phyloP scores from a whole-genome alignment of 768 basidiomycete species.

The Lactarius evosmus region DNA sequence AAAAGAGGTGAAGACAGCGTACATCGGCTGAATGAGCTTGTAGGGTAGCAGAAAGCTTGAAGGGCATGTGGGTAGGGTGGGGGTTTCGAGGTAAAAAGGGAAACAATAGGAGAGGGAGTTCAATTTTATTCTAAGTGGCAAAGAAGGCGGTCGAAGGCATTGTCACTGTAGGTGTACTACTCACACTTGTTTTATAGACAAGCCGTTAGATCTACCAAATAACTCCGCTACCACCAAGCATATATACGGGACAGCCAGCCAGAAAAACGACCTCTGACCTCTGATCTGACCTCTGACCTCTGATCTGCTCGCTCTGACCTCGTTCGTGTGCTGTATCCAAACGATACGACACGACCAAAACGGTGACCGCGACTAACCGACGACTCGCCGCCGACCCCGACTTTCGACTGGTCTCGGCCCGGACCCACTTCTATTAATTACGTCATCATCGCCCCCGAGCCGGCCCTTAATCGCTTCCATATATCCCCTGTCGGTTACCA shows the following conservation, averaged over 20 bases:
- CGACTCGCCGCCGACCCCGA: not conserved
- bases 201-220: not conserved
- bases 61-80: slow-evolving; percentile 48
- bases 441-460: slow-evolving; percentile 9
- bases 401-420: slow-evolving; percentile 19
- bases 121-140: slow-evolving; percentile 8
- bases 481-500: slow-evolving; percentile 17
- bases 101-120: slow-evolving; percentile 20
- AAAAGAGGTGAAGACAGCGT: slow-evolving; percentile 34
- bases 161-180: not conserved
- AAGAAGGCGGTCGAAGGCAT: slow-evolving; percentile 13
- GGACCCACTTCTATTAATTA: not conserved
- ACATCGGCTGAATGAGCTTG: slow-evolving; percentile 73
- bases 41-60: slow-evolving; percentile 74
- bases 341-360: not conserved
- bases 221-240: not conserved
- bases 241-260: not conserved
- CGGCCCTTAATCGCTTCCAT: slow-evolving; percentile 21
- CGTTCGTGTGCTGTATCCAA: not conserved
- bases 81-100: slow-evolving; percentile 19
- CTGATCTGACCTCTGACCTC: not conserved
- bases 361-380: slow-evolving; percentile 6
- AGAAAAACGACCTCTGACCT: not conserved
- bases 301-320: not conserved
- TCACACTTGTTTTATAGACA: not conserved